These are phyloP conservation scores for Ceratocystis ficicola DNA, from an alignment of 2,329 filamentous ascomycete genomes.

Conservation along the genomic window DNA sequence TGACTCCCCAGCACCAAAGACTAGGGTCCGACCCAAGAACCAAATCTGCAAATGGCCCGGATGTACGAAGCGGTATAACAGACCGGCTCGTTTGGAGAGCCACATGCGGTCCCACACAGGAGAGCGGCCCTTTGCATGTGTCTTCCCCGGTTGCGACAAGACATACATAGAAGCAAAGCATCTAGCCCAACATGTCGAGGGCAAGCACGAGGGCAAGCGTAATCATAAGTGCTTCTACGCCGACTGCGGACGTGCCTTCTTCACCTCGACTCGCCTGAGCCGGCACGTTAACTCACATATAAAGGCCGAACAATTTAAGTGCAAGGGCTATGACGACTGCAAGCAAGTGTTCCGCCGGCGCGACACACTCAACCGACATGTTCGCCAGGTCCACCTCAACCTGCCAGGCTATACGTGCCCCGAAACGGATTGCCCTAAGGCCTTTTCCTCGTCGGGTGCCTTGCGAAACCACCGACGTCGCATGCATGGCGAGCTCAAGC, in stretches of 20 bases:
- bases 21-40: conserved; percentile 53
- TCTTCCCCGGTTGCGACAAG: conserved; percentile 60
- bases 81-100: conserved; percentile 64
- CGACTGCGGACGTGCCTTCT: conserved; percentile 67
- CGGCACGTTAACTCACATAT: conserved; percentile 69
- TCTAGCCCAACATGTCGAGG: conserved; percentile 72
- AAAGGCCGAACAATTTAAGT: conserved; percentile 62
- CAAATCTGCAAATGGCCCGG: conserved; percentile 53
- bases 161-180: conserved; percentile 79
- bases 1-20: conserved; percentile 33
- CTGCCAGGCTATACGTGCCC: conserved; percentile 60
- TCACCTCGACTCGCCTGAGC: conserved; percentile 64
- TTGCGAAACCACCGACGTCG: conserved; percentile 59
- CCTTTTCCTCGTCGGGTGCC: conserved; percentile 61
- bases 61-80: conserved; percentile 77
- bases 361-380: conserved; percentile 71
- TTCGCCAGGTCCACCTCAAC: conserved; percentile 62
- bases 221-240: conserved; percentile 59
- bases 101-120: conserved; percentile 79
- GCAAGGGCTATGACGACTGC: conserved; percentile 58
- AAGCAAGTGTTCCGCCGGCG: conserved; percentile 74
- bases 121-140: conserved; percentile 66
- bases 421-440: conserved; percentile 47
- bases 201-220: conserved; percentile 60
- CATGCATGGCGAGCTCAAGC: conserved; percentile 56